Evolutionary conservation across 306 rosid genomes (phyloP).

Genomic region (Senna siamea): DNA sequence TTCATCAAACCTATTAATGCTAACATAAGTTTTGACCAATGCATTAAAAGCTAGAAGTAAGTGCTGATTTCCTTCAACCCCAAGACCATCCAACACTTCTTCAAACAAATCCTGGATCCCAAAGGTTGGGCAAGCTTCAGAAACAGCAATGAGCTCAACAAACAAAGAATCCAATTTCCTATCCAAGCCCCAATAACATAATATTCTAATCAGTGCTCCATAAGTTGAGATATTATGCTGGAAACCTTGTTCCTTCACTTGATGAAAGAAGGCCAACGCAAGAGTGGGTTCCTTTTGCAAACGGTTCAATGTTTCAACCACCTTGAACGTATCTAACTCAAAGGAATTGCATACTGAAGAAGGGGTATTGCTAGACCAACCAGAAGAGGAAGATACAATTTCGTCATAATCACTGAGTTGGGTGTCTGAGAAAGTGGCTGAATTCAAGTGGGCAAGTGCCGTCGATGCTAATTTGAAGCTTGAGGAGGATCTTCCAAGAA

Average conservation of each 20-base stretch:
- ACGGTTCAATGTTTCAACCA: constrained; percentile 47
- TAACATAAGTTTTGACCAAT: constrained; percentile 66
- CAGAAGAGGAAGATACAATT: not conserved
- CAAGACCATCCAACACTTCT: constrained; percentile 43
- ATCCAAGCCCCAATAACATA: constrained; percentile 63
- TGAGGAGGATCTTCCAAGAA: constrained; percentile 1
- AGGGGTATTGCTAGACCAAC: not conserved
- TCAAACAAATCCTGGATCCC: constrained; percentile 53
- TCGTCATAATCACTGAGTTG: constrained; percentile 12
- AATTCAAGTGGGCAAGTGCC: constrained; percentile 39
- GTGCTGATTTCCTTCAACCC: constrained; percentile 25
- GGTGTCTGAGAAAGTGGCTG: constrained; percentile 8
- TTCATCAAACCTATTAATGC: constrained; percentile 66
- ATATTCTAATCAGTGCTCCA: constrained; percentile 54
- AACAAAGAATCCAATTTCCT: constrained; percentile 66
- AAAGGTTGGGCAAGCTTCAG: constrained; percentile 38
- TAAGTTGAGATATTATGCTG: constrained; percentile 54
- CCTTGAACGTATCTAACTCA: constrained; percentile 38
- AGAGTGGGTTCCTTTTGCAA: constrained; percentile 49
- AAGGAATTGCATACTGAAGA: not conserved
- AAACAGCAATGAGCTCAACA: constrained; percentile 48
- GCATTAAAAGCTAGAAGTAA: constrained; percentile 55
- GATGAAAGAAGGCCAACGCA: constrained; percentile 57
- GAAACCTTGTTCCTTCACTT: constrained; percentile 51
- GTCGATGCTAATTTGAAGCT: constrained; percentile 37